phyloP scores from a whole-genome alignment of 768 basidiomycete genomes.

The Tricholoma hemisulphureum region DNA sequence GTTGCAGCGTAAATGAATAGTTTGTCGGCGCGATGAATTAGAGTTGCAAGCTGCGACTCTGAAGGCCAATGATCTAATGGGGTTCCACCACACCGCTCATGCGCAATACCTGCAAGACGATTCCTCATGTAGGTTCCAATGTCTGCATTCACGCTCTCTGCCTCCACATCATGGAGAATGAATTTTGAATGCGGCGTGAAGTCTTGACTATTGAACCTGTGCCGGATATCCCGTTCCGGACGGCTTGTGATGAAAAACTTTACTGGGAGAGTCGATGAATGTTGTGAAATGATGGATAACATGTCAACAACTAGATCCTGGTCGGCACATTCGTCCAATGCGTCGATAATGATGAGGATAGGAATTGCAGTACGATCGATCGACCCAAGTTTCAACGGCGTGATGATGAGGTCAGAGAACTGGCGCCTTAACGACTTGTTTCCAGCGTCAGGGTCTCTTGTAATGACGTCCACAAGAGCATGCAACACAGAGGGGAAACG shows the following conservation, averaged over 20 bases:
- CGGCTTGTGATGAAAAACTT: background rate
- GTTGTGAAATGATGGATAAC: background rate
- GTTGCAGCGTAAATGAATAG: constrained; percentile 1
- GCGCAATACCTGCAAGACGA: too few relatives aligned
- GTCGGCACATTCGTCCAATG: background rate
- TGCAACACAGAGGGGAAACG: background rate
- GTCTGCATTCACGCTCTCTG: background rate
- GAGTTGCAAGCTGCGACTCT: background rate
- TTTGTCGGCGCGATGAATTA: background rate
- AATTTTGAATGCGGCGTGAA: background rate
- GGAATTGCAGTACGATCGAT: too few relatives aligned
- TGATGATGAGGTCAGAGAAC: too few relatives aligned
- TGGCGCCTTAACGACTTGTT: background rate
- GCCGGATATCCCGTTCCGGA: background rate
- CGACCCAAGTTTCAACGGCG: too few relatives aligned
- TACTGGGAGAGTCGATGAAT: background rate
- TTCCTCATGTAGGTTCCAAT: background rate
- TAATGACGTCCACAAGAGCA: background rate
- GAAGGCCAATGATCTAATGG: background rate
- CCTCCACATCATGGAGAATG: background rate
- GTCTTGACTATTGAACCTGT: background rate
- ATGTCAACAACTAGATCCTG: background rate
- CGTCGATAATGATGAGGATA: background rate
- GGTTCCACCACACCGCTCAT: too few relatives aligned
- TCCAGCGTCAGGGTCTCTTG: background rate